Evolutionary conservation across 306 rosid species (phyloP).

Genomic region (Cercis canadensis): DNA sequence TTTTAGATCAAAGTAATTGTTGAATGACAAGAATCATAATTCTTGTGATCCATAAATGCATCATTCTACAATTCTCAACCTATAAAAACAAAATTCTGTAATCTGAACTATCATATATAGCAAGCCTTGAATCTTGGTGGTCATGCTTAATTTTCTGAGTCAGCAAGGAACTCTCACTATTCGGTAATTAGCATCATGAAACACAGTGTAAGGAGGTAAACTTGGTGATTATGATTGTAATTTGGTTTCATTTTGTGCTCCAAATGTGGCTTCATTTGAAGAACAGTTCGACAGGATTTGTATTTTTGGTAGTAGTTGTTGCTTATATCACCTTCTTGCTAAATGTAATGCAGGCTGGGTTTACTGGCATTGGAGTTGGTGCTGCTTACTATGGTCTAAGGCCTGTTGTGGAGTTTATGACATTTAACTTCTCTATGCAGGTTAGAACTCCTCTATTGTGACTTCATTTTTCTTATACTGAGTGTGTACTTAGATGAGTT

Average conservation of each 20-base stretch:
- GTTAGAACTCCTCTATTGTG: constrained; percentile 47
- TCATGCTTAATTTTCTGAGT: background rate
- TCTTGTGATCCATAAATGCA: background rate
- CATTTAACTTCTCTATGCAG: constrained; percentile 99
- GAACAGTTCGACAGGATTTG: background rate
- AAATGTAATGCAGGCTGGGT: constrained; percentile 84
- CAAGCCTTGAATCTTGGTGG: background rate
- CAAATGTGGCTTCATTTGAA: background rate
- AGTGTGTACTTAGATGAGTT: background rate
- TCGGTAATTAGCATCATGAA: background rate
- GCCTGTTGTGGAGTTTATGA: constrained; percentile 96
- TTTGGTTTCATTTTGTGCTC: background rate
- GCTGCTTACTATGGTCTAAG: constrained; percentile 95
- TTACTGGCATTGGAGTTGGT: constrained; percentile 98
- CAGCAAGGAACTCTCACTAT: background rate
- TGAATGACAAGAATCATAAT: background rate
- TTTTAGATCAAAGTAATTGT: background rate
- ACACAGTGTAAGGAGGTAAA: background rate
- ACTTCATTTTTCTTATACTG: constrained; percentile 11
- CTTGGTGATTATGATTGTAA: background rate
- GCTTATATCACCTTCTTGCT: constrained; percentile 31
- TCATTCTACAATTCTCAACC: background rate
- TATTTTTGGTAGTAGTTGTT: constrained; percentile 23
- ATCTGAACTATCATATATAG: background rate
- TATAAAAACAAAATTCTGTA: background rate